Evolutionary conservation across 2,329 filamentous ascomycete species (phyloP), one percentile per base, ranked within the genome.

Genomic region (Hypomyces perniciosus): DNA sequence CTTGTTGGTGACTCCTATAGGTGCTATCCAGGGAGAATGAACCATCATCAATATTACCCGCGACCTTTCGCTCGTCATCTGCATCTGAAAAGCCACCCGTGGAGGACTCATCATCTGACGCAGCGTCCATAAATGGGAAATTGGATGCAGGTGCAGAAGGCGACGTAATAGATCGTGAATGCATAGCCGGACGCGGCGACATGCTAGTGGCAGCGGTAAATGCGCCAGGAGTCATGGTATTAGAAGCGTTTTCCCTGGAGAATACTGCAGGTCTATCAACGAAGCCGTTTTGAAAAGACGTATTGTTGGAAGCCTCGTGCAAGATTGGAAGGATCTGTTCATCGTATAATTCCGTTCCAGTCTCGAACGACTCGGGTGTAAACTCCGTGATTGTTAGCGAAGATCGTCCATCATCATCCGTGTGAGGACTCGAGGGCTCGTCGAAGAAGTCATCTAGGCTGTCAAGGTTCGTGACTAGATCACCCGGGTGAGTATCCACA

Each of bases 271-370:
- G 78, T 27, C 85, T 77, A 61, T 96, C 92, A 1, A 84, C 81
- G 60, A 96, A 92, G 4, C 89, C 89, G 61, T 91, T 95, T 59
- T 96, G 90, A 67, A 97, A 93, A 2, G 83, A 90, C 1, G 83
- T 80, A 35, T 86, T 85, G 56, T 84, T 92, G 8, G 79, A 88
- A 63, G 90, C 93, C 62, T 93, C 88, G 60, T 93, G 87, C 5
- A 96, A 72, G 46, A 96, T 95, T 0, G 92, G 92, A 8, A 93
- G 76, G 6, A 93, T 95, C 64, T 95, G 89, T 66, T 96, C 90
- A 61, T 96, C 91, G 67, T 97, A 96, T 1, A 96, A 72, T 63
- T 89, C 84, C 26, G 91, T 88, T 8, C 84, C 86, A 1, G 84
- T 84, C 57, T 93, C 86, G 46, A 84, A 83, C 8, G 77, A 78